Percentiles rank a stretch among this genome's conserved stretches.
These are phyloP conservation scores for Metschnikowia drakensbergensis DNA, from an alignment of 805 yeast species.

Conservation along the genomic window DNA sequence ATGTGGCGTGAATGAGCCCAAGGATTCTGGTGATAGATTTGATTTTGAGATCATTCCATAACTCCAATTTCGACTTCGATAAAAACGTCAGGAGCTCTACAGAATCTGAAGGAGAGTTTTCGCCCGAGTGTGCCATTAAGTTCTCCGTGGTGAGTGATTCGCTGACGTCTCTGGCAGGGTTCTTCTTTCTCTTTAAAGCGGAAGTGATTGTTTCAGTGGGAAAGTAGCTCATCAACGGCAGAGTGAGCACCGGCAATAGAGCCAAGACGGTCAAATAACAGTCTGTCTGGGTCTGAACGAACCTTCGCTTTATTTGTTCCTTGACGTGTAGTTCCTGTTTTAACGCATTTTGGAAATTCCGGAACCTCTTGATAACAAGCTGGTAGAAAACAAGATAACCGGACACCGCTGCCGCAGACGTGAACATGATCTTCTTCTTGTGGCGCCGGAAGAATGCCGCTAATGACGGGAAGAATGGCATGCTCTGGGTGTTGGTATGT, in stretches of 20 bases:
- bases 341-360: slow-evolving; percentile 38
- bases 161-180: slow-evolving; percentile 28
- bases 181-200: slow-evolving; percentile 61
- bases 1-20: slow-evolving; percentile 63
- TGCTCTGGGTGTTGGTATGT: slow-evolving; percentile 9
- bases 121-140: slow-evolving; percentile 32
- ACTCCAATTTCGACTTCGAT: slow-evolving; percentile 40
- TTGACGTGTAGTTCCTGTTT: slow-evolving; percentile 40
- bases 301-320: slow-evolving; percentile 67
- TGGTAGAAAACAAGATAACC: slow-evolving; percentile 36
- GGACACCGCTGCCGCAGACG: slow-evolving; percentile 34
- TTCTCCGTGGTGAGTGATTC: slow-evolving; percentile 45
- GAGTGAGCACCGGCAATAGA: slow-evolving; percentile 69
- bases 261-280: slow-evolving; percentile 81
- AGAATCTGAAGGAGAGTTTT: slow-evolving; percentile 19
- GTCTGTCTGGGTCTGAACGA: slow-evolving; percentile 89
- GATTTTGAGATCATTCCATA: slow-evolving; percentile 81
- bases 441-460: slow-evolving; percentile 40
- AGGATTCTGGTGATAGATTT: slow-evolving; percentile 70
- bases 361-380: slow-evolving; percentile 35
- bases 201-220: slow-evolving; percentile 73
- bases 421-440: slow-evolving; percentile 32
- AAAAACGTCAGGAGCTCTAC: slow-evolving; percentile 20
- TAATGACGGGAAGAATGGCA: slow-evolving; percentile 41
- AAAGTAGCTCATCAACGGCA: slow-evolving; percentile 56